Evolutionary conservation across 2,329 filamentous ascomycete species (phyloP).

Genomic region (Bipolaris gigantea): DNA sequence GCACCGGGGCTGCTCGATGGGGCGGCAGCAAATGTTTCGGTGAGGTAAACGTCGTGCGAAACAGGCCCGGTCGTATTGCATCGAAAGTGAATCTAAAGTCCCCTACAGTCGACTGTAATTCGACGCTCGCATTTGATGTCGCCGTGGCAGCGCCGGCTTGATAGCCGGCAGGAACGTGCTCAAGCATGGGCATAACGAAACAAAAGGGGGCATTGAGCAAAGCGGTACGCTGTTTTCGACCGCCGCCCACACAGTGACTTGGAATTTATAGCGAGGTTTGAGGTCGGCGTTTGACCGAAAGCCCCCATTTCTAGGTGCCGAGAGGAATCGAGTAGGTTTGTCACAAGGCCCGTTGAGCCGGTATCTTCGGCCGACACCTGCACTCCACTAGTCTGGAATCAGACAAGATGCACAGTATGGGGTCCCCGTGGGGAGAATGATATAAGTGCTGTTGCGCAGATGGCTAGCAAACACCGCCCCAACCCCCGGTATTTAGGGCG

Average conservation of each 20-base stretch:
- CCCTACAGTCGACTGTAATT: slow-evolving; percentile 50
- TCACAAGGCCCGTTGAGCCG: slow-evolving; percentile 6
- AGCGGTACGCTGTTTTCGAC: not conserved
- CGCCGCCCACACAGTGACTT: not conserved
- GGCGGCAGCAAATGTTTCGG: slow-evolving; percentile 64
- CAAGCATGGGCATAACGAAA: slow-evolving; percentile 53
- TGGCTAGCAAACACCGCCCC: slow-evolving; percentile 7
- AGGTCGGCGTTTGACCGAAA: slow-evolving; percentile 1
- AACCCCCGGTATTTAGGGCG: not conserved
- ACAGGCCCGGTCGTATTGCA: slow-evolving; percentile 63
- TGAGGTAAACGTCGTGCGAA: slow-evolving; percentile 69
- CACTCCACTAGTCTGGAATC: not conserved
- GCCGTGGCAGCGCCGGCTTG: slow-evolving; percentile 28
- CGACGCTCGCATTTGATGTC: slow-evolving; percentile 34
- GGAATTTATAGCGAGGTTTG: slow-evolving; percentile 8
- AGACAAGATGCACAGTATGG: slow-evolving; percentile 18
- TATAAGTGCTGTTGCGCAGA: slow-evolving; percentile 15
- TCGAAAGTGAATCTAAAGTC: slow-evolving; percentile 64
- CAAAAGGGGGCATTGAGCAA: slow-evolving; percentile 1
- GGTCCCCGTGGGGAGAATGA: slow-evolving; percentile 32
- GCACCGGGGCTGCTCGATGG: slow-evolving; percentile 61
- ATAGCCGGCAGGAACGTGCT: slow-evolving; percentile 47
- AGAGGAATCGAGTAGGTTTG: not conserved
- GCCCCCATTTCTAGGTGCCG: not conserved
- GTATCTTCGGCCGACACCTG: slow-evolving; percentile 14